Evolutionary conservation across 2,329 filamentous ascomycete species (phyloP).

Genomic region (Fusarium lateritium): DNA sequence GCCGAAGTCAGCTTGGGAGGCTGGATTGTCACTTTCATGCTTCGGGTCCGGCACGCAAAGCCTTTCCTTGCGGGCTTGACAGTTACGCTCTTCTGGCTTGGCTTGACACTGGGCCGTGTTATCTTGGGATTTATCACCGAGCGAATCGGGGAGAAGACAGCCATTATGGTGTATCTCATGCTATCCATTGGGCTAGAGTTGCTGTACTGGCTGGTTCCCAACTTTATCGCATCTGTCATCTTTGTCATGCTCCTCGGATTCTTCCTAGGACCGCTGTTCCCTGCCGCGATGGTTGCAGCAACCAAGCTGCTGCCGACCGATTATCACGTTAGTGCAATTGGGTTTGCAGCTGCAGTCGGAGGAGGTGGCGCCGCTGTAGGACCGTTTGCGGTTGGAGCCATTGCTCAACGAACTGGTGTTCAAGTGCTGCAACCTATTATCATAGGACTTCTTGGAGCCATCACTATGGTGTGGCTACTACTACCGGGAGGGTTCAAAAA

Average conservation of each 20-base stretch:
- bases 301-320: slow-evolving; percentile 81
- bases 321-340: slow-evolving; percentile 84
- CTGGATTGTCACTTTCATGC: slow-evolving; percentile 91
- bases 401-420: slow-evolving; percentile 72
- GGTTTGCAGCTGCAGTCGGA: slow-evolving; percentile 84
- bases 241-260: slow-evolving; percentile 82
- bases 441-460: slow-evolving; percentile 62
- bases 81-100: slow-evolving; percentile 87
- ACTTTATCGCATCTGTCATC: slow-evolving; percentile 80
- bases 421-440: slow-evolving; percentile 70
- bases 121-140: slow-evolving; percentile 83
- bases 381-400: slow-evolving; percentile 77
- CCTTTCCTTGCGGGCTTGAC: slow-evolving; percentile 82
- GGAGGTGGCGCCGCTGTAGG: slow-evolving; percentile 78
- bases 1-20: slow-evolving; percentile 81
- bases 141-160: slow-evolving; percentile 78
- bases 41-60: slow-evolving; percentile 77
- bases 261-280: slow-evolving; percentile 85
- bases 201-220: slow-evolving; percentile 85
- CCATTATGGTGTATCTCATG: slow-evolving; percentile 74
- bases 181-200: slow-evolving; percentile 76
- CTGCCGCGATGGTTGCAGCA: slow-evolving; percentile 78
- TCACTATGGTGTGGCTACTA: slow-evolving; percentile 62
- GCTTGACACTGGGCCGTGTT: slow-evolving; percentile 81
- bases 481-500: slow-evolving; percentile 58